Conservation (phyloP, 768 basidiomycete genomes). For the Cyclocybe cylindracea region DNA sequence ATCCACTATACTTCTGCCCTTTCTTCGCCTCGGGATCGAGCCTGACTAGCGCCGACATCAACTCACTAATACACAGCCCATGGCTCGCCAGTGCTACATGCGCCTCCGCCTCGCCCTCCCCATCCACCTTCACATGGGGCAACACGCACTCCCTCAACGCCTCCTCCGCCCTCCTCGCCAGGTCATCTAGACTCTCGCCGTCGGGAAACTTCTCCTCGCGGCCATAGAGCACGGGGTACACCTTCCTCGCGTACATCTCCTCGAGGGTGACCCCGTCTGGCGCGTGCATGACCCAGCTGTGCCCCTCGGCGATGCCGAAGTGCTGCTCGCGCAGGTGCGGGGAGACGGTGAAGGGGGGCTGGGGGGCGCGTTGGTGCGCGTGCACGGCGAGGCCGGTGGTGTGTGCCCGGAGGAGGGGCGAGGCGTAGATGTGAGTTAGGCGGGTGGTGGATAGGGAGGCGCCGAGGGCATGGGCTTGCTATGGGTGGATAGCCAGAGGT, state of each 20-base stretch:
- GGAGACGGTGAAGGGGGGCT: slow-evolving; percentile 55
- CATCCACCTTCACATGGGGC: slow-evolving; percentile 46
- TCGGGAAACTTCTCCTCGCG: slow-evolving; percentile 60
- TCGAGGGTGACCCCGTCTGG: slow-evolving; percentile 34
- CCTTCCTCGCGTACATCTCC: slow-evolving; percentile 46
- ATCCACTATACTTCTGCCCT: slow-evolving; percentile 41
- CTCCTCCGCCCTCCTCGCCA: slow-evolving; percentile 53
- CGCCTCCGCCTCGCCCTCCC: slow-evolving; percentile 25
- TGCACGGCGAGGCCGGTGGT: slow-evolving; percentile 60
- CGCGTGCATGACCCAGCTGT: slow-evolving; percentile 42
- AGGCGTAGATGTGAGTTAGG: slow-evolving; percentile 64
- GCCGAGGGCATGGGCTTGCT: slow-evolving; percentile 69
- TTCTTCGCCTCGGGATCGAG: slow-evolving; percentile 47
- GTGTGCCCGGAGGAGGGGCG: slow-evolving; percentile 65
- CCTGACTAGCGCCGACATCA: slow-evolving; percentile 55
- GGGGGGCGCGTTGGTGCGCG: slow-evolving; percentile 48
- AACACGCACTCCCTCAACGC: slow-evolving; percentile 57
- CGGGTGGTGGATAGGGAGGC: slow-evolving; percentile 46
- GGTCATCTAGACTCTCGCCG: slow-evolving; percentile 68
- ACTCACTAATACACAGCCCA: slow-evolving; percentile 67
- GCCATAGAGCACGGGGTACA: slow-evolving; percentile 53
- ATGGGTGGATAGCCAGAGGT: background rate
- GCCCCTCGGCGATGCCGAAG: slow-evolving; percentile 74
- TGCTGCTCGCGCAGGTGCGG: slow-evolving; percentile 66
- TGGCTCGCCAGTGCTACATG: slow-evolving; percentile 77